A percentile compares a stretch with the other conserved stretches of the same genome.
Evolutionary conservation across 2,329 filamentous ascomycete genomes (phyloP).

Genomic region (Trichoderma breve): DNA sequence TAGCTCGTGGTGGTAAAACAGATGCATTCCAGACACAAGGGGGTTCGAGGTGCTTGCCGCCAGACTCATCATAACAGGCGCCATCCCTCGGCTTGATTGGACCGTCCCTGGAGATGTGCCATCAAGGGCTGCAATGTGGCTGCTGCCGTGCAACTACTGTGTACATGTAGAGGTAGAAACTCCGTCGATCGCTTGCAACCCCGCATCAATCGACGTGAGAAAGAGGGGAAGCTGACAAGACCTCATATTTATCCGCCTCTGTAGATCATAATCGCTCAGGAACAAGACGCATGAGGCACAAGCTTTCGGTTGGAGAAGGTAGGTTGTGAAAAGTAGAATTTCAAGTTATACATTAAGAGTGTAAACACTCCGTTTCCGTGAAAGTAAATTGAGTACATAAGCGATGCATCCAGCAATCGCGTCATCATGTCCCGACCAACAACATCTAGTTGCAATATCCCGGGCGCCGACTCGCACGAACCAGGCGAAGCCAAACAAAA

Average conservation of each 20-base stretch:
- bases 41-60: neutral
- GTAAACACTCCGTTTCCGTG: constrained; percentile 1
- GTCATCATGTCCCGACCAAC: constrained; percentile 29
- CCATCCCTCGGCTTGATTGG: neutral
- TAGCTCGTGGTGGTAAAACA: neutral
- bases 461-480: constrained; percentile 42
- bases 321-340: neutral
- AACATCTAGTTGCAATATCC: constrained; percentile 46
- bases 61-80: neutral
- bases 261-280: neutral
- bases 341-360: constrained; percentile 17
- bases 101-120: constrained; percentile 1
- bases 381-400: constrained; percentile 17
- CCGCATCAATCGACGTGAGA: neutral
- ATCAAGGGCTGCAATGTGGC: constrained; percentile 3
- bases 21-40: neutral
- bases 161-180: neutral
- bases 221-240: constrained; percentile 2
- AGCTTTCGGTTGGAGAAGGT: neutral
- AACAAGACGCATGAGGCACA: neutral
- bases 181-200: neutral
- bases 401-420: constrained; percentile 22
- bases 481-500: constrained; percentile 40
- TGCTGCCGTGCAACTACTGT: constrained; percentile 1
- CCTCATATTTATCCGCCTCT: neutral